Base-by-base conservation (phyloP, 2,329 filamentous ascomycete genomes). In the Fusarium sp. region DNA sequence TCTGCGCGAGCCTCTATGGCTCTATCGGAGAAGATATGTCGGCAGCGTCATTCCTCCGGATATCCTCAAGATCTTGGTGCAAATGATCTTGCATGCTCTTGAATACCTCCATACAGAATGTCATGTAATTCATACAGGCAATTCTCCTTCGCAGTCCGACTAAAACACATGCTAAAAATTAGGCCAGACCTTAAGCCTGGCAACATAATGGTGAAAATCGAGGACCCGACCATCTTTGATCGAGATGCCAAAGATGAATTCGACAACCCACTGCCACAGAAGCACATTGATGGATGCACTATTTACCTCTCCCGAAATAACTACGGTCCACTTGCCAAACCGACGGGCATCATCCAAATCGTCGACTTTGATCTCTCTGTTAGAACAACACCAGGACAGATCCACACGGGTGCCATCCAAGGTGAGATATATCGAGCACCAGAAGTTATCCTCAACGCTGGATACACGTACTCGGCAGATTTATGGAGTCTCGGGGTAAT, bases 291-390 rank as follows among this genome's bases (percentile, higher is more conserved):
- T 37, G 67, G 45, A 4, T 45, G 74, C 0, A 75, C 65, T 2
- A 76, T 79, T 15, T 79, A 78, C 27, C 57, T 78, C 0, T 76
- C 77, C 4, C 73, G 76, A 59, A 76, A 77, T 4, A 73, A 79
- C 54, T 76, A 61, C 22, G 74, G 74, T 1, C 63, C 69, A 6
- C 64, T 79, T 30, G 12, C 10, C 8, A 17, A 11, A 4, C 73
- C 73, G 8, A 70, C 72, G 1, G 77, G 74, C 0, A 63, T 71
- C 6, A 65, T 77, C 25, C 71, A 79, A 40, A 50, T 78, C 0
- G 68, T 65, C 0, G 76, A 74, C 17, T 79, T 79, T 43, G 74
- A 66, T 32, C 40, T 70, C 1, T 67, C 76, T 0, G 68, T 74
- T 4, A 12, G 4, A 4, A 25, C 70, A 7, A 6, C 12, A 1